Evolutionary conservation across 2,329 filamentous ascomycete species (phyloP), one percentile per base, ranked within the genome.

Genomic region (Rutstroemia sp.): DNA sequence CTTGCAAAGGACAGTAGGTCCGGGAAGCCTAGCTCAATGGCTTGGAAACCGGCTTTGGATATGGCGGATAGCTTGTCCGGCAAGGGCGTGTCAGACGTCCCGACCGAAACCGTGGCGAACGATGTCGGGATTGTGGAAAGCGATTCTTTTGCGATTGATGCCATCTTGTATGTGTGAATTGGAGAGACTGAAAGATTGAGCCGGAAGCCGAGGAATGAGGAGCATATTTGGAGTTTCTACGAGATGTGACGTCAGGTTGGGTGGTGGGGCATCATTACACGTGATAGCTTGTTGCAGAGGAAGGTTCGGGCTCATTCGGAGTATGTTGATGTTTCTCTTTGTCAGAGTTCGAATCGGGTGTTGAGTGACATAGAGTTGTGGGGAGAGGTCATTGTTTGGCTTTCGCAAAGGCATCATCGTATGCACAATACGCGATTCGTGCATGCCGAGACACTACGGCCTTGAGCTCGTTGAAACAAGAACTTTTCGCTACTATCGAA

Each of bases 1-100:
- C 73, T 73, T 4, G 82, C 85, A 62, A 87, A 88, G 5, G 78
- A 72, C 10, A 86, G 69, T 2, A 92, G 80, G 62, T 92, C 87
- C 0, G 86, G 84, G 72, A 91, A 88, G 0, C 83, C 83, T 7
- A 92, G 79, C 70, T 92, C 88, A 57, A 92, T 84, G 14, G 78
- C 86, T 10, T 76, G 72, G 68, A 90, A 89, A 2, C 83, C 84
- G 1, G 81, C 83, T 1, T 73, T 72, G n/a, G 82, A 74, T 61
- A 90, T 82, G 44, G 83, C 82, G 45, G 78, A 71, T 10, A 87
- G 74, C 61, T 84, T 86, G 45, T 80, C 73, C 41, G 79, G 79
- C 0, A 87, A 76, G 1, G 77, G 80, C 57, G 80, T 76, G 59
- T 69, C 70, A 59, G 72, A 71, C 8, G 58, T 72, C 46, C 77